Evolutionary conservation across 371 early-diverging fungal species (phyloP).

Genomic region (Apophysomyces variabilis): DNA sequence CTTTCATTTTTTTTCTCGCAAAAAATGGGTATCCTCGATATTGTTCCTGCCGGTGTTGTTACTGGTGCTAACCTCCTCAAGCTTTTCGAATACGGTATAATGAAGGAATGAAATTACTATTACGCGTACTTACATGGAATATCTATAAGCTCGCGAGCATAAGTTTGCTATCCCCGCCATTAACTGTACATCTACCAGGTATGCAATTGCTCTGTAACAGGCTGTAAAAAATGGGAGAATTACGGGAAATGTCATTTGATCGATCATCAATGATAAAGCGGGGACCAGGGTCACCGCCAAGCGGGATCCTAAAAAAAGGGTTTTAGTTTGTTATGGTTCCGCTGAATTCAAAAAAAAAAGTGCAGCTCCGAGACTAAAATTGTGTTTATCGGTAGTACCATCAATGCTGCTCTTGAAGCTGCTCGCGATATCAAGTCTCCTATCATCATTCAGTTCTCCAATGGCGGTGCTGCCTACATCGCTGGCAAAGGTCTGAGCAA

Average conservation of each 20-base stretch:
- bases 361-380: slow-evolving; percentile 4
- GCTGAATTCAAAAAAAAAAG: slow-evolving; percentile 15
- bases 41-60: slow-evolving; percentile 89
- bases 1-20: neutral
- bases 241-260: slow-evolving; percentile 13
- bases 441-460: slow-evolving; percentile 91
- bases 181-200: slow-evolving; percentile 90
- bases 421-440: slow-evolving; percentile 90
- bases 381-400: slow-evolving; percentile 54
- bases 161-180: slow-evolving; percentile 92
- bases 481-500: slow-evolving; percentile 92
- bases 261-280: slow-evolving; percentile 10
- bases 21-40: slow-evolving; percentile 76
- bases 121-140: slow-evolving; percentile 4
- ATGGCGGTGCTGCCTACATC: slow-evolving; percentile 88
- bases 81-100: slow-evolving; percentile 74
- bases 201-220: slow-evolving; percentile 16
- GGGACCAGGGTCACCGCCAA: slow-evolving; percentile 5
- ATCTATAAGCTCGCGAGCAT: slow-evolving; percentile 68
- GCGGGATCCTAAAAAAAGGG: slow-evolving; percentile 11
- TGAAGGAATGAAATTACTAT: neutral
- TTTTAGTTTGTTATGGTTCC: slow-evolving; percentile 12
- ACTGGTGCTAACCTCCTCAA: slow-evolving; percentile 89
- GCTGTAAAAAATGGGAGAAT: slow-evolving; percentile 18
- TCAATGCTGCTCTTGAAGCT: slow-evolving; percentile 91